phyloP scores from a whole-genome alignment of 2,329 filamentous ascomycete species.

The Diaporthe aspalathi region DNA sequence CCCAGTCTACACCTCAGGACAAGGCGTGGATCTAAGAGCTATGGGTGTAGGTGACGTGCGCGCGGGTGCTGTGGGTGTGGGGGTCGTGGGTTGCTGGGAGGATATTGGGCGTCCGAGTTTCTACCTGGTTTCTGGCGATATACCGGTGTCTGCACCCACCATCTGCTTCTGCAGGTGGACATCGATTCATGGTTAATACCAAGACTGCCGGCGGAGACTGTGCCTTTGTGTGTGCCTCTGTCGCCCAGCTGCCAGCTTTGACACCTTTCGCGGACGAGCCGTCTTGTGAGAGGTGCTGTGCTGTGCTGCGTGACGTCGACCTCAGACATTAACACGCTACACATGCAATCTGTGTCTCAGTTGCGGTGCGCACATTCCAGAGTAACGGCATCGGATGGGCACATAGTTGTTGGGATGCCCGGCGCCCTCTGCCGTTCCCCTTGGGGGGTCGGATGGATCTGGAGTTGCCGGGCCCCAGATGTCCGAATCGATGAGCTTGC shows the following conservation, averaged over 20 bases:
- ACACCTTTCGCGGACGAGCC: constrained; percentile 34
- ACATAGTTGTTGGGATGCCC: constrained; percentile 18
- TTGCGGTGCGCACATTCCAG: constrained; percentile 33
- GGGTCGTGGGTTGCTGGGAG: no score
- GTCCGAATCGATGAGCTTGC: not conserved
- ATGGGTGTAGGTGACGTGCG: no score
- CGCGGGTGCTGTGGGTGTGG: no score
- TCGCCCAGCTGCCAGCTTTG: constrained; percentile 27
- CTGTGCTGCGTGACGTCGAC: constrained; percentile 28
- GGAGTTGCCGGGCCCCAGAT: constrained; percentile 6
- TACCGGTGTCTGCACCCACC: no score
- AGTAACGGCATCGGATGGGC: constrained; percentile 38
- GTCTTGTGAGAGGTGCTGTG: constrained; percentile 20
- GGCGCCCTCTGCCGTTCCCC: not conserved
- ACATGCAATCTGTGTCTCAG: constrained; percentile 35
- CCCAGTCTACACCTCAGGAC: no score
- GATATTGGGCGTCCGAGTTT: no score
- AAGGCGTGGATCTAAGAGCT: no score
- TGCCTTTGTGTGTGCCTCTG: constrained; percentile 9
- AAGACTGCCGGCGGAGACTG: constrained; percentile 23
- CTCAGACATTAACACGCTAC: constrained; percentile 36
- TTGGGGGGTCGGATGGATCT: constrained; percentile 1
- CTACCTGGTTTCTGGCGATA: no score
- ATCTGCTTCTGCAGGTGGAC: no score
- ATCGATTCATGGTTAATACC: no score